Evolutionary conservation across 2,329 filamentous ascomycete genomes (phyloP), one percentile per base, ranked within the genome.

Genomic region (Fusarium sp.): DNA sequence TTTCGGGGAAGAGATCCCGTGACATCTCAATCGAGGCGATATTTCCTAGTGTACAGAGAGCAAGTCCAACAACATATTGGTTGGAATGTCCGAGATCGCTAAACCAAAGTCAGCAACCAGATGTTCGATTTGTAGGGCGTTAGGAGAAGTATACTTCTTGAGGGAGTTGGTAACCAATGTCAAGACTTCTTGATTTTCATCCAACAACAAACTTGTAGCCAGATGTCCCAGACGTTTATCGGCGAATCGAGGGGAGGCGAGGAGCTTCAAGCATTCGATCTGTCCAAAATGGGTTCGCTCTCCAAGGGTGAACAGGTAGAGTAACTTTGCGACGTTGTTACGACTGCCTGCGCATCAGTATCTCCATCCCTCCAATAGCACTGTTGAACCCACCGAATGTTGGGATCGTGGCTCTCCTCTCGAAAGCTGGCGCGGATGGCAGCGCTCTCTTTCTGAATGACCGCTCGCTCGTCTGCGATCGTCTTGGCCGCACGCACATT

Each of bases 1-100:
- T 94, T 87, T 99, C 96, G 76, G 95, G 90, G 83, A 99, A 99
- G 26, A 99, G 87, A 84, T 99, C 96, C 87, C 96, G 90, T 24
- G 96, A 97, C 96, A 99, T 99, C 83, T 99, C 96, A 79, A 98
- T 89, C 2, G 96, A 98, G 67, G 97, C 96, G 78, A 99, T 99
- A 82, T 99, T 99, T 76, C 96, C 96, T 26, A 99, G 90, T 1
- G 97, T 98, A 82, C 96, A 98, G 38, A 99, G 91, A 69, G 96
- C 96, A 58, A 99, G 92, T 31, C 97, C 96, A 77, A 98, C 96
- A 71, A 99, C 94, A 83, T 99, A 99, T 84, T 99, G 96, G 82
- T 99, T 99, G 63, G 94, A 95, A 84, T 99, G 96, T 78, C 95
- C 94, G 64, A 99, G 89, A 81, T 98, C 96, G 88, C 96, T 98